Percentiles rank a stretch among this genome's conserved stretches.
Conservation (phyloP, 805 yeast genomes). For the Kregervanrija delftensis region DNA sequence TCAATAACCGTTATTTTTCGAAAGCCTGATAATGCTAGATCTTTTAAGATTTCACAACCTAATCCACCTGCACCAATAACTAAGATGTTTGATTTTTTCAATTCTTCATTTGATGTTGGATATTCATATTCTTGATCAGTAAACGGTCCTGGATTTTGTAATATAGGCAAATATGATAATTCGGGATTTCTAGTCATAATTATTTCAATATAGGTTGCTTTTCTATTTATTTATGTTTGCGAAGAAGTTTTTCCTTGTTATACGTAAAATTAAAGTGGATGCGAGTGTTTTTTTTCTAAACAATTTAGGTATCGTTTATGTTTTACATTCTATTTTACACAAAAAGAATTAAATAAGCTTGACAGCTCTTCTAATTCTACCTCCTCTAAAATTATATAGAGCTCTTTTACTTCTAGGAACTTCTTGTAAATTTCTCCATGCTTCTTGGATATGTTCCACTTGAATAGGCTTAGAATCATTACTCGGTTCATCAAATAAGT, state of each 20-base stretch:
- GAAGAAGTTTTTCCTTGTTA: no score
- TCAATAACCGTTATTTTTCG: slow-evolving; percentile 60
- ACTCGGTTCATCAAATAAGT: slow-evolving; percentile 83
- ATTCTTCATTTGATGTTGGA: slow-evolving; percentile 13
- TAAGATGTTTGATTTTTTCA: slow-evolving; percentile 23
- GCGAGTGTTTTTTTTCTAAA: no score
- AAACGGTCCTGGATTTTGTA: slow-evolving; percentile 22
- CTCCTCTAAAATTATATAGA: slow-evolving; percentile 66
- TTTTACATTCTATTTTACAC: not conserved
- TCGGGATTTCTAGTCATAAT: not conserved
- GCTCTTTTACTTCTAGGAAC: slow-evolving; percentile 53
- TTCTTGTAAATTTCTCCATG: slow-evolving; percentile 75
- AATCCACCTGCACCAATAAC: slow-evolving; percentile 79
- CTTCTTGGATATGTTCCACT: slow-evolving; percentile 80
- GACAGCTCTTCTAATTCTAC: slow-evolving; percentile 46
- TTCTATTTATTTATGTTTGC: no score
- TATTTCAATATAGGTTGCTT: no score
- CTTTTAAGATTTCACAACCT: slow-evolving; percentile 75
- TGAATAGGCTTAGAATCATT: slow-evolving; percentile 71
- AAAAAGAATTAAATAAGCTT: slow-evolving; percentile 32
- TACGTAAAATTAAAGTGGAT: no score
- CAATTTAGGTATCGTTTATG: no score
- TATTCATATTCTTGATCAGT: slow-evolving; percentile 26
- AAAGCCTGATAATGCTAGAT: slow-evolving; percentile 66
- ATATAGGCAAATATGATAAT: slow-evolving; percentile 1